These are phyloP conservation scores for Ophiosphaerella narmari DNA, from an alignment of 2,329 filamentous ascomycete genomes.

Conservation along the genomic window DNA sequence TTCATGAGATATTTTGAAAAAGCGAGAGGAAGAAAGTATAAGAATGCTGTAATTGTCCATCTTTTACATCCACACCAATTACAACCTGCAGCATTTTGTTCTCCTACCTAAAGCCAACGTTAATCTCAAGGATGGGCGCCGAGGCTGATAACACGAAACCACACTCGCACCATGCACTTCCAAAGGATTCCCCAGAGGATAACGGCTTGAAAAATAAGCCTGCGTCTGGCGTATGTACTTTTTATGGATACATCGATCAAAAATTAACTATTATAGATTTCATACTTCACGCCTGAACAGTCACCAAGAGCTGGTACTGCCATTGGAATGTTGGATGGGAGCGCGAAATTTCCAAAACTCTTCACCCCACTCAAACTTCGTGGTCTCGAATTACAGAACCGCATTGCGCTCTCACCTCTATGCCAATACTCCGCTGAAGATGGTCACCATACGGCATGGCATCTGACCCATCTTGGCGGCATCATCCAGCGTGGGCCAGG, in stretches of 20 bases:
- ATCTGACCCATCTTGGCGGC: conserved; percentile 80
- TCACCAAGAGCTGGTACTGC: conserved; percentile 54
- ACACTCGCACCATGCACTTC: conserved; percentile 40
- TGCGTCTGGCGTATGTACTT: conserved; percentile 45
- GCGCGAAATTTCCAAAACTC: conserved; percentile 60
- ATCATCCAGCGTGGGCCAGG: conserved; percentile 77
- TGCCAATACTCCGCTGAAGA: conserved; percentile 71
- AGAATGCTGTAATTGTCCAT: conserved; percentile 14
- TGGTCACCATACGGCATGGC: conserved; percentile 79
- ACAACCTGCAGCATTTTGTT: neutral
- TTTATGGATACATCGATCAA: neutral
- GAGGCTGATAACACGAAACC: conserved; percentile 27
- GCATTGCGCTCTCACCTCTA: conserved; percentile 58
- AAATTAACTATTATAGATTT: conserved; percentile 32
- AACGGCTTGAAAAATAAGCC: conserved; percentile 47
- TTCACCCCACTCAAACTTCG: conserved; percentile 63
- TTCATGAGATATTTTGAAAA: neutral
- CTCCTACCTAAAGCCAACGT: neutral
- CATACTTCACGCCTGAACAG: conserved; percentile 56
- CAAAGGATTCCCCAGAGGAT: conserved; percentile 38
- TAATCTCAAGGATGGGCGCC: conserved; percentile 24
- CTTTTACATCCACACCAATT: conserved; percentile 4
- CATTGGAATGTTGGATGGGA: conserved; percentile 52
- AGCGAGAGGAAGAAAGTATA: conserved; percentile 28
- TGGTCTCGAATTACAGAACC: conserved; percentile 68